Conservation (phyloP, 176 grass and related monocot genomes). For the Luzula sylvatica region DNA sequence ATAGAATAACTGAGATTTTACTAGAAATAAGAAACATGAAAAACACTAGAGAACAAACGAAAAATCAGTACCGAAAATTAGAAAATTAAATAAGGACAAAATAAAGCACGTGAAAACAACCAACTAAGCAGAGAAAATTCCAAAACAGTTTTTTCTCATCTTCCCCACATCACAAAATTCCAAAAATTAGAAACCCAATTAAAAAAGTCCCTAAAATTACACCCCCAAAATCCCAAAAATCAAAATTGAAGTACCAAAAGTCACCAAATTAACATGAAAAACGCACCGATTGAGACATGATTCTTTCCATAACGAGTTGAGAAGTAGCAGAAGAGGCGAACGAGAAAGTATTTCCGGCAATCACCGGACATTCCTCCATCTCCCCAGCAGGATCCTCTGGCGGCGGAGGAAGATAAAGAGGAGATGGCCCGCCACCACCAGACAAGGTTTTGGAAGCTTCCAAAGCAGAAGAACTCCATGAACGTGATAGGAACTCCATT, state of each 20-base stretch:
- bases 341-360: slow-evolving; percentile 69
- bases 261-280: not conserved
- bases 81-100: not conserved
- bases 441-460: slow-evolving; percentile 55
- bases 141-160: not conserved
- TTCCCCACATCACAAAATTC: slow-evolving; percentile 1
- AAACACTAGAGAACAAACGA: too few relatives aligned
- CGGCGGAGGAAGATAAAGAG: not conserved
- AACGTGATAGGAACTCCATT: slow-evolving; percentile 82
- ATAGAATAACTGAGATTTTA: slow-evolving; percentile 16
- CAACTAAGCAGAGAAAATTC: not conserved
- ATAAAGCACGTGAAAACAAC: not conserved
- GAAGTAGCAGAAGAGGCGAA: slow-evolving; percentile 84
- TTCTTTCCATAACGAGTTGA: slow-evolving; percentile 80
- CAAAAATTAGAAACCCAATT: slow-evolving; percentile 3
- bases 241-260: slow-evolving; percentile 7
- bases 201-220: not conserved
- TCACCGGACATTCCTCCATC: slow-evolving; percentile 31
- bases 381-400: slow-evolving; percentile 50
- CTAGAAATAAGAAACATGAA: not conserved
- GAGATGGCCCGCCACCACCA: not conserved
- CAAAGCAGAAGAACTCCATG: slow-evolving; percentile 63
- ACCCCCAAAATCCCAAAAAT: not conserved
- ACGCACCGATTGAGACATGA: slow-evolving; percentile 81
- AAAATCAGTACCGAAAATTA: slow-evolving; percentile 17